Evolutionary conservation across 768 basidiomycete species (phyloP).

Genomic region (Ramaria sp.): DNA sequence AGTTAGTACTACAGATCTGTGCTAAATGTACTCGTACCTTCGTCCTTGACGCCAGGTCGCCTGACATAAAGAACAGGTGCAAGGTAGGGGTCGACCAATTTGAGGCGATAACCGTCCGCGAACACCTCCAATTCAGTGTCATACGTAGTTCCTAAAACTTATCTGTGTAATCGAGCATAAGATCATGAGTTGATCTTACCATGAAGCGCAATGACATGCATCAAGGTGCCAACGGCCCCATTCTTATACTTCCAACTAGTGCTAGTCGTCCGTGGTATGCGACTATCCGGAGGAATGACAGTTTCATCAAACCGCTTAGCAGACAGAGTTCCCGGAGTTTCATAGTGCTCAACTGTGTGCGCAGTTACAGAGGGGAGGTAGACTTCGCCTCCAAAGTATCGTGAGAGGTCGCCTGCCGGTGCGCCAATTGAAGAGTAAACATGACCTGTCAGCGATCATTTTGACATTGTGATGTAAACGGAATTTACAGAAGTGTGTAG

Average conservation of each 20-base stretch:
- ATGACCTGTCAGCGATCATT: too few relatives aligned
- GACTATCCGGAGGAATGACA: slow-evolving; percentile 28
- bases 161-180: neutral
- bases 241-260: slow-evolving; percentile 42
- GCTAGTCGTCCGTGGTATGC: slow-evolving; percentile 37
- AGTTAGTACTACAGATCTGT: neutral
- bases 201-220: slow-evolving; percentile 39
- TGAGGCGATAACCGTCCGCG: slow-evolving; percentile 33
- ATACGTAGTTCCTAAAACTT: slow-evolving; percentile 23
- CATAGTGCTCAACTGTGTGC: slow-evolving; percentile 32
- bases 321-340: slow-evolving; percentile 30
- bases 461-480: too few relatives aligned
- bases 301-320: slow-evolving; percentile 34
- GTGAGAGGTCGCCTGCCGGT: slow-evolving; percentile 28
- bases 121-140: slow-evolving; percentile 35
- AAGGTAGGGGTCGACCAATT: slow-evolving; percentile 33
- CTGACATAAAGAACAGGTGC: slow-evolving; percentile 35
- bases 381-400: slow-evolving; percentile 39
- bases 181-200: slow-evolving; percentile 17
- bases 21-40: slow-evolving; percentile 11
- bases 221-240: slow-evolving; percentile 38
- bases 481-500: slow-evolving; percentile 31
- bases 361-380: slow-evolving; percentile 22
- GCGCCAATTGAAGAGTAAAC: too few relatives aligned
- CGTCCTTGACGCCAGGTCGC: slow-evolving; percentile 16